Percentiles rank a stretch among this genome's conserved stretches.
Evolutionary conservation across 352 stramenopile genomes (phyloP).

Genomic region (Elongisporangium undulatum): DNA sequence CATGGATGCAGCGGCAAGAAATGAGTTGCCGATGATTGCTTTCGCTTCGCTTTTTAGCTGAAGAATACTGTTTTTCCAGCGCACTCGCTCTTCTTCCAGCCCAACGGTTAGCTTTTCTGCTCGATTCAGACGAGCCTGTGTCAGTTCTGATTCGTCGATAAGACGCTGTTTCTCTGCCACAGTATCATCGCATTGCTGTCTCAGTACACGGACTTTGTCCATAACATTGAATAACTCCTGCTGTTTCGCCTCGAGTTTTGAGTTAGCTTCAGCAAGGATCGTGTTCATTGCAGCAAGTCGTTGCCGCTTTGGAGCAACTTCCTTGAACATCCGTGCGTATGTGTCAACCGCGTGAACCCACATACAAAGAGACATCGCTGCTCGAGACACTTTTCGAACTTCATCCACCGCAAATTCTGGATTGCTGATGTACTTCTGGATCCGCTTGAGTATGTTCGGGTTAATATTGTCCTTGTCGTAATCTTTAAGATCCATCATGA

Average conservation of each 20-base stretch:
- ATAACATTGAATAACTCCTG: conserved; percentile 54
- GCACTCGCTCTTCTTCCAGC: conserved; percentile 62
- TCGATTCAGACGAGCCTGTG: conserved; percentile 41
- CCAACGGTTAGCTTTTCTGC: conserved; percentile 62
- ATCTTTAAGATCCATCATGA: conserved; percentile 82
- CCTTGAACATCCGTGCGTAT: conserved; percentile 68
- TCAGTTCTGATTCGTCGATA: conserved; percentile 57
- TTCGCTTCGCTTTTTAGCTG: conserved; percentile 37
- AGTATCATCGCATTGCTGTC: conserved; percentile 58
- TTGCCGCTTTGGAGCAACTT: conserved; percentile 75
- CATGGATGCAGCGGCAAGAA: conserved; percentile 56
- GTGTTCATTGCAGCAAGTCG: conserved; percentile 67
- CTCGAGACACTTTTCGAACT: conserved; percentile 77
- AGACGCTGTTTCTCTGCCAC: conserved; percentile 66
- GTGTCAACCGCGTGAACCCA: conserved; percentile 85
- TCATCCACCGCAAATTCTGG: conserved; percentile 80
- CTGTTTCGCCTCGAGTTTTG: conserved; percentile 63
- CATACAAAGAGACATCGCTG: conserved; percentile 85
- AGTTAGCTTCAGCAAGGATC: conserved; percentile 67
- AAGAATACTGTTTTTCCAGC: conserved; percentile 67
- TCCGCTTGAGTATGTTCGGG: conserved; percentile 47
- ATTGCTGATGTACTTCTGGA: conserved; percentile 83
- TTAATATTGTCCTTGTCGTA: conserved; percentile 85
- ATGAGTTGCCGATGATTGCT: conserved; percentile 50
- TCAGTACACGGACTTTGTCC: conserved; percentile 43